Base-by-base conservation (phyloP, 805 yeast species). In the Cyberlindnera petersonii region DNA sequence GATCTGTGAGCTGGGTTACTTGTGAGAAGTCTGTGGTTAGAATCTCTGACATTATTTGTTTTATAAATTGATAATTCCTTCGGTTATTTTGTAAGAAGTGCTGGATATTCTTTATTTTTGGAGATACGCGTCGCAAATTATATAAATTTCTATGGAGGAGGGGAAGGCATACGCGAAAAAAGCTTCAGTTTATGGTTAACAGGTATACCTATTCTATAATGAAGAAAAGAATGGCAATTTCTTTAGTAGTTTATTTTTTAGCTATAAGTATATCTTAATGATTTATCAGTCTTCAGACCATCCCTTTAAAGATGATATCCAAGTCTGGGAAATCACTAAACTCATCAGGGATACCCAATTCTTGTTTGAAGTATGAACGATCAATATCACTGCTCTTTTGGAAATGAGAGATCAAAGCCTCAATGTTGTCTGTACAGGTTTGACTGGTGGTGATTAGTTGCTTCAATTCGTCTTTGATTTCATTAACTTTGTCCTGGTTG, bases 321-420 rank as follows among this genome's bases (percentile, higher is more conserved):
- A 49, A 9, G 24, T 44, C 32, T 2, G 51, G 49, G 26, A 56
- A 49, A 1, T 61, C 61, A 4, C 44, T 48, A 35, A 68, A 65
- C 39, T 69, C 74, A 5, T 61, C 64, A 0, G 79, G 77, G 5
- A 74, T 60, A 4, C 56, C 63, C 29, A 72, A 54, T 46, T 72
- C 75, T 14, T 55, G 42, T 19, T 61, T 50, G 16, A 74, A 53
- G 15, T 48, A 50, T 6, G 46, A 43, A 13, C 62, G 42, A 4
- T 52, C 50, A 9, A 70, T 48, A 6, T 57, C 60, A 33, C 44
- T 56, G 14, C 57, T 54, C 14, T 50, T 54, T 4, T 60, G 46
- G 21, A 74, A 59, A 42, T 65, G 66, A 7, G 54, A 58, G 1
- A 70, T 37, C 17, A 75, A 36, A 1, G 56, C 30, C 33, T 70